Conservation (phyloP, 1,139 yeast genomes). For the Magnusiomyces fungicola region DNA sequence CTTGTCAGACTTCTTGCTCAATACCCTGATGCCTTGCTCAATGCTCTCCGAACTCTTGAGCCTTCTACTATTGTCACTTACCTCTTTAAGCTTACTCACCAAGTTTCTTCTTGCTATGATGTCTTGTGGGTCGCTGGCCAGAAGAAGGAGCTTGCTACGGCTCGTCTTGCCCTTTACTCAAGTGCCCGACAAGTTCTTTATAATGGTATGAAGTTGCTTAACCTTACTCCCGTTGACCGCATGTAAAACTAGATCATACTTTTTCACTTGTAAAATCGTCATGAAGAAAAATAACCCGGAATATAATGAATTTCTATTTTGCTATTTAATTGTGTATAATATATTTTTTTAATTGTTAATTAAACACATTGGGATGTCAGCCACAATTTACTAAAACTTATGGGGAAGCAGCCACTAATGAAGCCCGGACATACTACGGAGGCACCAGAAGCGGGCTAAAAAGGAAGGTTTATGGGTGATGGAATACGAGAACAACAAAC, state of each 20-base stretch:
- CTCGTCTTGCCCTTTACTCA: slow-evolving; percentile 87
- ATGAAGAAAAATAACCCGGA: too few species aligned
- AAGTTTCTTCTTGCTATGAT: slow-evolving; percentile 92
- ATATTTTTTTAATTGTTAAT: too few species aligned
- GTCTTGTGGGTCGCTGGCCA: slow-evolving; percentile 98
- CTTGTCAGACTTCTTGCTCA: slow-evolving; percentile 76
- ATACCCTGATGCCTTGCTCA: slow-evolving; percentile 85
- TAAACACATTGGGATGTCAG: too few species aligned
- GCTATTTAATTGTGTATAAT: too few species aligned
- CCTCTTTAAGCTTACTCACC: slow-evolving; percentile 84
- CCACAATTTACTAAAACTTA: too few species aligned
- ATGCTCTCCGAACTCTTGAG: slow-evolving; percentile 78
- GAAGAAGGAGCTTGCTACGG: slow-evolving; percentile 75
- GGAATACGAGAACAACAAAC: too few species aligned
- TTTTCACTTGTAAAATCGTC: too few species aligned
- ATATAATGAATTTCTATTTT: too few species aligned
- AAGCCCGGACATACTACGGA: too few species aligned
- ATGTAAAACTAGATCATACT: slow-evolving; percentile 48
- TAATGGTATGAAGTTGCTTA: slow-evolving; percentile 88
- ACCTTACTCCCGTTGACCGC: slow-evolving; percentile 96
- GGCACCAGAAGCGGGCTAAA: too few species aligned
- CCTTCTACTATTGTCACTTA: slow-evolving; percentile 95
- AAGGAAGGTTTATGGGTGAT: too few species aligned
- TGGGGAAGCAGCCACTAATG: too few species aligned
- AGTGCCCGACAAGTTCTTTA: slow-evolving; percentile 84